These are phyloP conservation scores for Lentinula edodes DNA, from an alignment of 768 basidiomycete species.

Conservation along the genomic window DNA sequence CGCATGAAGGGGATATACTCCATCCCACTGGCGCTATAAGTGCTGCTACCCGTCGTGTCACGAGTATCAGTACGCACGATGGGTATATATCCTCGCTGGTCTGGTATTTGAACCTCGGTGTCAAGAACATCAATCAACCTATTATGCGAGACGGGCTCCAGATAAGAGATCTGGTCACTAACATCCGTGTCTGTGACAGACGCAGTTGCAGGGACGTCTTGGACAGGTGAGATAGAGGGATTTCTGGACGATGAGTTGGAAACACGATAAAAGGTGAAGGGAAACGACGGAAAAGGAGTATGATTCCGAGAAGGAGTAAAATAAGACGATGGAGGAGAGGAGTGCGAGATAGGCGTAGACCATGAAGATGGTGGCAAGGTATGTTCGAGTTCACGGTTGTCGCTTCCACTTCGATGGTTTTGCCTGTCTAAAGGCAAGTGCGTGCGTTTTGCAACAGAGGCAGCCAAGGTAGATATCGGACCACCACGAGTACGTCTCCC, in stretches of 20 bases:
- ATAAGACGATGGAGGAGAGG: background rate
- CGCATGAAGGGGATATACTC: background rate
- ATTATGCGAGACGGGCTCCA: background rate
- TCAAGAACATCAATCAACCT: background rate
- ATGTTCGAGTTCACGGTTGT: background rate
- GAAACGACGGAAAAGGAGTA: background rate
- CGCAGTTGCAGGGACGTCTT: background rate
- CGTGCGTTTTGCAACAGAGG: background rate
- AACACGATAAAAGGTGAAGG: background rate
- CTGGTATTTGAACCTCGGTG: background rate
- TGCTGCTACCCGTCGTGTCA: background rate
- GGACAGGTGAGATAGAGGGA: background rate
- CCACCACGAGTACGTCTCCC: background rate
- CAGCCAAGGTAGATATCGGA: background rate
- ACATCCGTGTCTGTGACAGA: background rate
- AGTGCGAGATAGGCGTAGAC: background rate
- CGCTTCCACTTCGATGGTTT: background rate
- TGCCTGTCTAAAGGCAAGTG: background rate
- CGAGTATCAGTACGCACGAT: background rate
- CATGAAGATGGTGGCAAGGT: background rate
- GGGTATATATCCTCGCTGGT: background rate
- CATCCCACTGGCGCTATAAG: background rate
- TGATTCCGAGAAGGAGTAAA: background rate
- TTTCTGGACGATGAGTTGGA: background rate
- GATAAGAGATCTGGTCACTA: background rate